phyloP scores from a whole-genome alignment of 2,329 filamentous ascomycete genomes.

The Diaporthe caulivora region DNA sequence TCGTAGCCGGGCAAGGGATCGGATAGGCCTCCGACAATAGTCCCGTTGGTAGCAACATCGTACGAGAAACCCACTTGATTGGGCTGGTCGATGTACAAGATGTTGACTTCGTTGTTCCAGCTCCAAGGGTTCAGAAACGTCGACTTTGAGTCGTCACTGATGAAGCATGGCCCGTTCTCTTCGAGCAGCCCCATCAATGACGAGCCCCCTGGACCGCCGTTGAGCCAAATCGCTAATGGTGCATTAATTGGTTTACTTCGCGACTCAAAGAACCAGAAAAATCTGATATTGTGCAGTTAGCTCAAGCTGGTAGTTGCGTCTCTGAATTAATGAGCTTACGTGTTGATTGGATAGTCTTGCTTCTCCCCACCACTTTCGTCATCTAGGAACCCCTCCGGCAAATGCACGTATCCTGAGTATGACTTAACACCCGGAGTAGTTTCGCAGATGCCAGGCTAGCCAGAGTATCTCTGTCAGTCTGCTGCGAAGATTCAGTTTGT shows the following conservation, averaged over 20 bases:
- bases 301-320: not conserved
- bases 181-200: slow-evolving; percentile 66
- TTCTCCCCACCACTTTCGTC: slow-evolving; percentile 18
- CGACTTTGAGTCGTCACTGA: slow-evolving; percentile 63
- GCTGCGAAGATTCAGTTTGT: not conserved
- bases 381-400: slow-evolving; percentile 24
- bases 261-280: slow-evolving; percentile 38
- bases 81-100: slow-evolving; percentile 74
- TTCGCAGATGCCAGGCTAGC: slow-evolving; percentile 35
- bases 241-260: slow-evolving; percentile 41
- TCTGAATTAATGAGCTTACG: slow-evolving; percentile 1
- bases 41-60: slow-evolving; percentile 37
- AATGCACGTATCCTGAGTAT: slow-evolving; percentile 36
- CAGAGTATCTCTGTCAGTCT: not conserved
- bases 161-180: slow-evolving; percentile 65
- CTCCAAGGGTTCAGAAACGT: slow-evolving; percentile 67
- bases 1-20: not conserved
- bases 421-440: slow-evolving; percentile 37
- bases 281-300: not conserved
- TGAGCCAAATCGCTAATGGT: slow-evolving; percentile 67
- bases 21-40: not conserved
- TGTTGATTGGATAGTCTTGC: slow-evolving; percentile 39
- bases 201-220: slow-evolving; percentile 69
- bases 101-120: slow-evolving; percentile 66
- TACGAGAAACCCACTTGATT: slow-evolving; percentile 42